Base-by-base conservation (phyloP, 2,329 filamentous ascomycete species). In the Penicillium frequentans region DNA sequence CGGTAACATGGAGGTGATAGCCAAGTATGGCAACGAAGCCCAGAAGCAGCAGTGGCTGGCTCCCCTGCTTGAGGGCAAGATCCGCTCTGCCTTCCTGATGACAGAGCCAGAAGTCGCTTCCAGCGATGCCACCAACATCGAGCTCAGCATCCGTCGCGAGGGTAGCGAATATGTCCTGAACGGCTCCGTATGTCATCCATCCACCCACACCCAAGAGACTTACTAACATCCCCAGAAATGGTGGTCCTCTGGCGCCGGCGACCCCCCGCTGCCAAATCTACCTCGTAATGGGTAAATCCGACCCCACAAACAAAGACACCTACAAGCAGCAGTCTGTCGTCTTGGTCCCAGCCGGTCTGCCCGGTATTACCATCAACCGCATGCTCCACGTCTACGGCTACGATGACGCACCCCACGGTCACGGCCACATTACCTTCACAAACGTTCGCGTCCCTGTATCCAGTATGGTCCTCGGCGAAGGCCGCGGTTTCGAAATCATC, bases 391-490 rank as follows among this genome's bases (percentile, higher is more conserved):
- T 98, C 63, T 96, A 96, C 76, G 95, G 95, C 56, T 98, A 92
- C 78, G 95, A 98, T 74, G 95, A 99, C 68, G 95, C 95, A n/a
- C 95, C 95, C 2, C 95, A 99, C 75, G 95, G 95, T 55, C 95
- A 99, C 78, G 95, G 92, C 45, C 93, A 99, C 76, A 86, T 99
- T 71, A 85, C 81, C 35, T 98, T 99, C 79, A 82, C 87, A 57
- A 89, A 98, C 72, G 95, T 98, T 61, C 90, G 93, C 57, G 90
- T 99, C 0, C 93, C 93, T 8, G 86, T 82, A 31, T 80, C 81
- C 68, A 95, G 90, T 79, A 88, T 99, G 70, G 90, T 98, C 11
- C 88, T 99, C 3, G 93, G 95, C 59, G 91, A 95, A 74, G 95
- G 95, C 63, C 87, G 91, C 61, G 95, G 95, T 21, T 99, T 99